Evolutionary conservation across 139 green algal genomes (phyloP), one percentile per base, ranked within the genome.

Genomic region (Haematococcus sp.): DNA sequence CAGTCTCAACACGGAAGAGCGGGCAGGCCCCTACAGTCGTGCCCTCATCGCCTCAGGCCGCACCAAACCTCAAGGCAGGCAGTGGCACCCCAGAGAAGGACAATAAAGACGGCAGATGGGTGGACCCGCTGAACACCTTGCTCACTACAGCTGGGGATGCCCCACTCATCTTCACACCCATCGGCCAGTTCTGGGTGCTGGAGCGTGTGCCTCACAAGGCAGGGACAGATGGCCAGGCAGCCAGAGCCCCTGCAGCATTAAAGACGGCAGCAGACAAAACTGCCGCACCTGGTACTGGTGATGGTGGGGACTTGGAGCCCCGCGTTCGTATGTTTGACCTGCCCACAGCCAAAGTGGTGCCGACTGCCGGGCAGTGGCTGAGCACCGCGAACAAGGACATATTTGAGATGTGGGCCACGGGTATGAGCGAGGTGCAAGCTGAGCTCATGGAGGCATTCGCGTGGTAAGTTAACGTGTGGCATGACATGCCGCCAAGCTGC

Each of bases 391-490:
- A 74, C 68, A 64, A 61, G 32, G 68, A 74, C 23, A 46, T 74
- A 27, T 64, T 74, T 51, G 46, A 64, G 5, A 52, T 25, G 33
- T 76, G 70, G 70, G 70, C 59, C 31, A 52, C 22, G 13, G 35
- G 55, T 23, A 28, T 76, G 52, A 55, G 33, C 1, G 70, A 76
- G 54, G 15, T 69, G 11, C 25, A 76, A 31, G 7, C 30, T 15
- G 70, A 76, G 51, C 20, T 76, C 20, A 76, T 76, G 30, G 70
- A 76, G 34, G 70, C 32, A 20, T 76, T 68, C 22, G 23, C 70
- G 16, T 76, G 70, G 70, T 65, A n/a, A 33, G 58, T 61, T 55
- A 55, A 23, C 15, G 46, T n/a, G n/a, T n/a, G n/a, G n/a, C n/a
- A n/a, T n/a, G n/a, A n/a, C n/a, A n/a, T n/a, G n/a, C n/a, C n/a